Conservation (phyloP, 2,329 filamentous ascomycete species). For the Emmonsia crescens region DNA sequence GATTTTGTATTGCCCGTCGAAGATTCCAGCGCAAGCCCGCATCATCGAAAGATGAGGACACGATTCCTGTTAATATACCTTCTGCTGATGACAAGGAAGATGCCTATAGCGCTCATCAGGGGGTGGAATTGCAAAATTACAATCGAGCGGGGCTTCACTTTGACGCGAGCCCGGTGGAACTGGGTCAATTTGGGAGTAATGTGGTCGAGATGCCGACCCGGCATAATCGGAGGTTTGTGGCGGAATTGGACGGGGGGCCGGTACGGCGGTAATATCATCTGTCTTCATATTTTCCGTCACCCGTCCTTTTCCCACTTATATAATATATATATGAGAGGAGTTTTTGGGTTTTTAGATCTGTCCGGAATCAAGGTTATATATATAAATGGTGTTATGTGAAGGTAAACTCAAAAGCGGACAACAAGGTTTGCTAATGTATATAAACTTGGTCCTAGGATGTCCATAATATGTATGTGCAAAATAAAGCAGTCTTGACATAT, state of each 20-base stretch:
- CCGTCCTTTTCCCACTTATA: not conserved
- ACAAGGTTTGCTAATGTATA: not conserved
- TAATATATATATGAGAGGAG: not conserved
- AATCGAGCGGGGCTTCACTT: not conserved
- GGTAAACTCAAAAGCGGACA: not conserved
- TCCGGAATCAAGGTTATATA: not conserved
- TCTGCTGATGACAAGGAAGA: not conserved
- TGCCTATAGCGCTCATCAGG: not conserved
- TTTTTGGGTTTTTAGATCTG: not conserved
- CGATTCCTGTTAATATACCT: not conserved
- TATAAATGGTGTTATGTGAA: not conserved
- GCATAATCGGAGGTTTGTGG: not conserved
- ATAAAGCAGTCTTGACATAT: no score
- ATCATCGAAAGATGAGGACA: not conserved
- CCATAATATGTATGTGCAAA: no score
- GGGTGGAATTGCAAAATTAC: not conserved
- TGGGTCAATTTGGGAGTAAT: not conserved
- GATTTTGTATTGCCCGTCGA: conserved; percentile 1
- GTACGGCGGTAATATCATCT: not conserved
- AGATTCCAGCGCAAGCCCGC: not conserved
- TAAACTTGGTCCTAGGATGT: not conserved
- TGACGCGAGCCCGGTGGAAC: not conserved
- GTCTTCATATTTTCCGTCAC: not conserved
- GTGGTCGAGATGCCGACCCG: not conserved
- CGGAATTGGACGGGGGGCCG: not conserved